A percentile compares a stretch with the other conserved stretches of the same genome.
phyloP scores from a whole-genome alignment of 2,329 filamentous ascomycete genomes.

The Beauveria varroae region DNA sequence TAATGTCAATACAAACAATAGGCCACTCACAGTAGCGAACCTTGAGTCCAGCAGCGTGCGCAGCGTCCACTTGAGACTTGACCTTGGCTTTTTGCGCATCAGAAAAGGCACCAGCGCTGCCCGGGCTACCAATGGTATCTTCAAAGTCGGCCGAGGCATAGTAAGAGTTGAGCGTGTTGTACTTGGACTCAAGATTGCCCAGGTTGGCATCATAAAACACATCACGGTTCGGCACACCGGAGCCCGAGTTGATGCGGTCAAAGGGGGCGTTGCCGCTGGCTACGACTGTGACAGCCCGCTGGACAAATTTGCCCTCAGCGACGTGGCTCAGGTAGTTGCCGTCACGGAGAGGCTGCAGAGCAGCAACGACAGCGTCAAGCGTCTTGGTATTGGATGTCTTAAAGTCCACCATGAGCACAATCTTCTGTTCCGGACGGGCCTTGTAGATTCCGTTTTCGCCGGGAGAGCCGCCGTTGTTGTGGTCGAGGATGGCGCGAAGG shows the following conservation, averaged over 20 bases:
- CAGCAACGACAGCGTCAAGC: conserved; percentile 17
- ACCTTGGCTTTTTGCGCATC: conserved; percentile 12
- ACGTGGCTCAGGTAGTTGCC: conserved; percentile 50
- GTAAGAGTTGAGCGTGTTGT: conserved; percentile 13
- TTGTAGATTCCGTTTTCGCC: conserved; percentile 45
- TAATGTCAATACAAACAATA: too few relatives aligned
- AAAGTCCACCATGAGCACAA: conserved; percentile 61
- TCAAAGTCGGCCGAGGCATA: conserved; percentile 14
- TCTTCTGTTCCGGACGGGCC: conserved; percentile 40
- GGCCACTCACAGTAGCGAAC: conserved; percentile 14
- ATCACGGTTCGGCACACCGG: conserved; percentile 12
- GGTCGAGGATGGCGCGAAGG: conserved; percentile 12
- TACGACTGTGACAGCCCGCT: conserved; percentile 58
- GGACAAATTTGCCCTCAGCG: conserved; percentile 40
- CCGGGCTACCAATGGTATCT: conserved; percentile 11
- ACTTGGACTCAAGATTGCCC: conserved; percentile 10
- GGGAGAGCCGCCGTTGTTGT: conserved; percentile 13
- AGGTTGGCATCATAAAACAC: conserved; percentile 13
- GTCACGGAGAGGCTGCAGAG: conserved; percentile 49
- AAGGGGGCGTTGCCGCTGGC: conserved; percentile 48
- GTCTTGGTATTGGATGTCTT: conserved; percentile 39
- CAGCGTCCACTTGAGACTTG: conserved; percentile 10
- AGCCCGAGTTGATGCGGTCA: conserved; percentile 12
- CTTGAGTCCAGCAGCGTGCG: conserved; percentile 13
- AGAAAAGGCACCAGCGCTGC: conserved; percentile 7